These are phyloP conservation scores for Punica granatum DNA, from an alignment of 345 rosid species.

Conservation along the genomic window DNA sequence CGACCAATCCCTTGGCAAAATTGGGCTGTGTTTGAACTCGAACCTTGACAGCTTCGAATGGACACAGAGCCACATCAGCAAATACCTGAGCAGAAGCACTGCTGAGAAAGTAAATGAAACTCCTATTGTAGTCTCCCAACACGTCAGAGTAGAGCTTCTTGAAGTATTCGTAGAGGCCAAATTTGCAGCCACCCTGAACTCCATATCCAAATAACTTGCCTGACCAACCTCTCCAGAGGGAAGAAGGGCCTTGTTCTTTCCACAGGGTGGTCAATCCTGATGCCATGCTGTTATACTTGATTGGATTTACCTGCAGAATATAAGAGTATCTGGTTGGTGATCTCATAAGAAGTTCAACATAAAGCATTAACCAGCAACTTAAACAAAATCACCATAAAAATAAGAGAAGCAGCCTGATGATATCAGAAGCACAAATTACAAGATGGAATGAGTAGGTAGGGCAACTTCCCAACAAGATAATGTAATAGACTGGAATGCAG, in stretches of 20 bases:
- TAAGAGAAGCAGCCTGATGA: background rate
- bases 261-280: conserved; percentile 45
- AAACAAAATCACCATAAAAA: too few species aligned
- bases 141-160: conserved; percentile 44
- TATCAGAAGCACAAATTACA: background rate
- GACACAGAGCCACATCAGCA: conserved; percentile 59
- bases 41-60: conserved; percentile 64
- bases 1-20: conserved; percentile 52
- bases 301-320: conserved; percentile 41
- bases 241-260: conserved; percentile 64
- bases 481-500: too few species aligned
- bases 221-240: conserved; percentile 67
- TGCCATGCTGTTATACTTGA: conserved; percentile 43
- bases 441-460: too few species aligned
- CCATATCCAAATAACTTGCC: conserved; percentile 61
- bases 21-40: conserved; percentile 53
- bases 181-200: conserved; percentile 62
- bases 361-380: background rate
- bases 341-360: background rate
- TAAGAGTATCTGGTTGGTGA: background rate
- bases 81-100: conserved; percentile 66
- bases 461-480: too few species aligned
- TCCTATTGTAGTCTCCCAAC: conserved; percentile 28
- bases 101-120: conserved; percentile 44
- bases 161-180: conserved; percentile 63